A percentile compares a stretch with the other conserved stretches of the same genome.
phyloP scores from a whole-genome alignment of 257 asterid genomes.

The Salvia rosmarinus region DNA sequence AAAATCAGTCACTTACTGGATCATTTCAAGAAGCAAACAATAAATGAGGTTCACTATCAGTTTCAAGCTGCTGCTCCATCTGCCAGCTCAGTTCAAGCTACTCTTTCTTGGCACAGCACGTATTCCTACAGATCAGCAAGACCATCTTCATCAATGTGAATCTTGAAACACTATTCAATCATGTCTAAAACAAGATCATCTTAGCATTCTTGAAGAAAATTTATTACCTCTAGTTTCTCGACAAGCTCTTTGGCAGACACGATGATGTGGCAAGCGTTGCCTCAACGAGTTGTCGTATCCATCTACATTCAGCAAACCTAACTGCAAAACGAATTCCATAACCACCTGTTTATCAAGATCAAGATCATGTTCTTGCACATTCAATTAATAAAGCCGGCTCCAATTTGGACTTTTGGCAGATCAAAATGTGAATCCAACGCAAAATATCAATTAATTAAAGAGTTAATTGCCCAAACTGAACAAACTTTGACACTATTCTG shows the following conservation, averaged over 20 bases:
- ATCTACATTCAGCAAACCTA: conserved; percentile 91
- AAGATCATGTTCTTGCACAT: conserved; percentile 8
- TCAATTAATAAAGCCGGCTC: neutral
- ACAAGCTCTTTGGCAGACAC: conserved; percentile 81
- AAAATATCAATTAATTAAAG: no score
- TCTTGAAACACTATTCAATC: neutral
- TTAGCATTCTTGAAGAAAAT: neutral
- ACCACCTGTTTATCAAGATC: conserved; percentile 72
- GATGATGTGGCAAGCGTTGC: conserved; percentile 86
- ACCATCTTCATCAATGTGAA: conserved; percentile 1
- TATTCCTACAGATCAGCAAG: conserved; percentile 44
- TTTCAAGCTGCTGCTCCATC: conserved; percentile 58
- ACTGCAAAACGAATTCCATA: conserved; percentile 89
- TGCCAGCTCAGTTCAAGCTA: conserved; percentile 65
- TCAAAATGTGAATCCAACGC: no score
- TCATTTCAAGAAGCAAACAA: no score
- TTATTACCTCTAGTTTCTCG: conserved; percentile 72
- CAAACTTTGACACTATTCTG: no score
- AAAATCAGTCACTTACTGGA: no score
- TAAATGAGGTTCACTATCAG: no score
- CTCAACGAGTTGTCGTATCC: conserved; percentile 86
- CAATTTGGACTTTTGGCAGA: no score
- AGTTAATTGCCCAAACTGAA: no score
- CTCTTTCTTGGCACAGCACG: conserved; percentile 60
- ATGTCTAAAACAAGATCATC: neutral